These are phyloP conservation scores for Termitomyces titanicus DNA, from an alignment of 768 basidiomycete genomes.

Conservation along the genomic window DNA sequence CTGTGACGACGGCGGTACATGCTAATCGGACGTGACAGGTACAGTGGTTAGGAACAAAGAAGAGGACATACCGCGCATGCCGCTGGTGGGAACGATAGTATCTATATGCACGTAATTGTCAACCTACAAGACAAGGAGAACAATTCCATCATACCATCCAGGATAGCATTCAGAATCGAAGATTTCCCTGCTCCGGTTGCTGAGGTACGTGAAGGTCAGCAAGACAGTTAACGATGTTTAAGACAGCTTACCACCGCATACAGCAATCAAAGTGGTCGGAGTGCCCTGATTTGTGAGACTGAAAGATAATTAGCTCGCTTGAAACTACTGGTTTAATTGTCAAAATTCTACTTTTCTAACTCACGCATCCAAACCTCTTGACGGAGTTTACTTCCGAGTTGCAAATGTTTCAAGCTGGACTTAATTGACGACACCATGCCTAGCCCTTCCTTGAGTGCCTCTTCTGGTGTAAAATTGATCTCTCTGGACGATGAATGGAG, in stretches of 20 bases:
- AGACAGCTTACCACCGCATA: slow-evolving; percentile 49
- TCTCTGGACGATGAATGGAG: slow-evolving; percentile 36
- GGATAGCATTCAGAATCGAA: slow-evolving; percentile 55
- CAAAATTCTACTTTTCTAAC: slow-evolving; percentile 37
- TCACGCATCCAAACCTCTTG: slow-evolving; percentile 59
- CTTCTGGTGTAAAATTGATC: slow-evolving; percentile 46
- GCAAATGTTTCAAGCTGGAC: slow-evolving; percentile 35
- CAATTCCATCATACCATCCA: slow-evolving; percentile 39
- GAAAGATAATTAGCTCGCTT: not conserved
- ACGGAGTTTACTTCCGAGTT: slow-evolving; percentile 52
- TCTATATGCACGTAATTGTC: slow-evolving; percentile 23
- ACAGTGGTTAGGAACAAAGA: not conserved
- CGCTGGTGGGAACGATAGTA: slow-evolving; percentile 62
- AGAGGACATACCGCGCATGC: slow-evolving; percentile 49
- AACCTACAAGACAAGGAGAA: not conserved
- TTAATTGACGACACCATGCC: slow-evolving; percentile 51
- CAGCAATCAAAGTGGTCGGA: slow-evolving; percentile 59
- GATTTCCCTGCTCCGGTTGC: slow-evolving; percentile 64
- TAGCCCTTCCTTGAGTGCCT: slow-evolving; percentile 45
- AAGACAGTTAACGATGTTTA: not conserved
- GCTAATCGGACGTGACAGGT: slow-evolving; percentile 29
- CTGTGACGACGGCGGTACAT: slow-evolving; percentile 65
- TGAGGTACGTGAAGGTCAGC: slow-evolving; percentile 16
- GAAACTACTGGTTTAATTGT: not conserved
- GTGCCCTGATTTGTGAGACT: slow-evolving; percentile 48